Base-by-base conservation (phyloP, 345 rosid genomes). In the Alliaria petiolata region DNA sequence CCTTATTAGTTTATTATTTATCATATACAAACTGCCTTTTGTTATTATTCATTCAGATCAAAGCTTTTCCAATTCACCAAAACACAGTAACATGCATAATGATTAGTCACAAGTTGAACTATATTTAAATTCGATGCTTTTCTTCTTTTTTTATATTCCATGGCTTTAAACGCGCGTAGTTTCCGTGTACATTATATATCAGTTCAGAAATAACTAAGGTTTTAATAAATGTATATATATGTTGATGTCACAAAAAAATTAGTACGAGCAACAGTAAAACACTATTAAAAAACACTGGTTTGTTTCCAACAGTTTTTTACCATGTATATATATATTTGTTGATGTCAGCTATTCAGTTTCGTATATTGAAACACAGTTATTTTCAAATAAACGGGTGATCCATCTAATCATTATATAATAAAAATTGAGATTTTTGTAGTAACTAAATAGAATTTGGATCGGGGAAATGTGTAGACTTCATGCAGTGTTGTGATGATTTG, bases 31-130 rank as follows among this genome's bases (percentile, higher is more conserved):
- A 72, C 57, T 54, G 50, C 56, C 15, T 54, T 72, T 72, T 64
- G 3, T 44, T 64, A 55, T 54, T 44, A 62, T 71, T 62, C 30
- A 15, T 47, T 57, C 31, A 58, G 67, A 66, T 66, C 77, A 73
- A 22, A 57, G 66, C 77, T 65, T 65, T 72, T 15, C 17, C 16
- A 61, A 45, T 62, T 61, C 70, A 67, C 68, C 65, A 52, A 43
- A 55, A 55, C 71, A 73, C 44, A 54, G 78, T 67, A 67, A 74
- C 78, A 67, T 76, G 70, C 70, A 62, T 62, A 69, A 76, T 76
- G 45, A 76, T 76, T 76, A 69, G 65, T 69, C 74, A 76, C 79
- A 76, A 76, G 52, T 76, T 76, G 79, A 53, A 62, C 70, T 54
- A 54, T 76, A 40, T 40, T 59, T 53, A 75, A 34, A 67, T 26